Evolutionary conservation across 2,329 filamentous ascomycete species (phyloP), one percentile per base, ranked within the genome.

Genomic region (Pseudogymnoascus sp.): DNA sequence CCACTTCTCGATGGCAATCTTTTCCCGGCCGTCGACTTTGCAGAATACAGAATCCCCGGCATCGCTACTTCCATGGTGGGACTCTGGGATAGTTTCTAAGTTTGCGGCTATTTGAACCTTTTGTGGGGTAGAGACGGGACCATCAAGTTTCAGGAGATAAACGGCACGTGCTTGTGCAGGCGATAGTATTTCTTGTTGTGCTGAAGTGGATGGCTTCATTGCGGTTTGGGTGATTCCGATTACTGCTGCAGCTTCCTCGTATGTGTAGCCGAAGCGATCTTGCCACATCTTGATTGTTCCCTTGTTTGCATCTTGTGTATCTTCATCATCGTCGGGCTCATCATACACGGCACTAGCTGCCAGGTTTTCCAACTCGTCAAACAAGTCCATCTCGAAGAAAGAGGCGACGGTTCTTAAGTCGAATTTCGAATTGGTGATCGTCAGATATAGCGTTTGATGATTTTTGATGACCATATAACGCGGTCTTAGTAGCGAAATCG

Each of bases 221-320:
- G 46, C 11, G 6, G n/a, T 60, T 28, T 40, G 38, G 22, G 33
- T 59, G 22, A 59, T 41, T 19, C 43, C 24, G 8, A 62, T 59
- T 16, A 61, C 1, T 56, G 64, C 43, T 62, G 24, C 37, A 59
- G 63, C 63, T 40, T 76, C 73, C 66, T 78, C 76, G 64, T 77
- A 78, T 1, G 73, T 72, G 63, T 77, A 64, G 12, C 46, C 28
- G 22, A 60, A 64, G 24, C 24, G 33, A 8, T 63, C 24, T 28
- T 63, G 63, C 46, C 35, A 64, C 26, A 16, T 19, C 16, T 50
- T 63, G 37, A 63, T 60, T 28, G 35, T 60, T 28, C 22, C 37
- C 43, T 11, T n/a, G 14, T 53, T 31, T 53, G 24, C 14, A 53
- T 28, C 14, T n/a, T 28, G 24, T 11, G 4, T 16, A 28, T 31